Percentiles rank a stretch among this genome's conserved stretches.
Evolutionary conservation across 2,329 filamentous ascomycete genomes (phyloP).

Genomic region (Dactylellina sp.): DNA sequence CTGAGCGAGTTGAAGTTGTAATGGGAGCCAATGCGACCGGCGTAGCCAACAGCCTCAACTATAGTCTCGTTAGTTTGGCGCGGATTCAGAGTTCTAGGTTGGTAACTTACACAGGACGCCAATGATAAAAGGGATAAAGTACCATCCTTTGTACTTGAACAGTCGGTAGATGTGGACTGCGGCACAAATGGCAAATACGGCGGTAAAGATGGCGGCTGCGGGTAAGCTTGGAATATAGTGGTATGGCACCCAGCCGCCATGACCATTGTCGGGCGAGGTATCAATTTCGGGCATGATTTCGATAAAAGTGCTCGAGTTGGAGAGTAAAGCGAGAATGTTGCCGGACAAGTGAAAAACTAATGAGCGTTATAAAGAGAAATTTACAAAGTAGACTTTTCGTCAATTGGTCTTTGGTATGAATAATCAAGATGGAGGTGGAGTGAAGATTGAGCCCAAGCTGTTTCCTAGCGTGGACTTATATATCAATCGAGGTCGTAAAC

Average conservation of each 20-base stretch:
- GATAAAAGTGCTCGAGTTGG: not conserved
- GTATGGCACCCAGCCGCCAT: slow-evolving; percentile 52
- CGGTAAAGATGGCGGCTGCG: slow-evolving; percentile 66
- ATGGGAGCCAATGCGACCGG: slow-evolving; percentile 61
- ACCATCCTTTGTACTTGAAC: slow-evolving; percentile 66
- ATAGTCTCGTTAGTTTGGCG: slow-evolving; percentile 53
- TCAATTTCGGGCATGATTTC: slow-evolving; percentile 28
- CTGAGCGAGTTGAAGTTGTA: slow-evolving; percentile 61
- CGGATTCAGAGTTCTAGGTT: too few species aligned
- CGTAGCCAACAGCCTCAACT: slow-evolving; percentile 67
- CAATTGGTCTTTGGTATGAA: slow-evolving; percentile 7
- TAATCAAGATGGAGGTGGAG: not conserved
- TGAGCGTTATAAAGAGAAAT: not conserved
- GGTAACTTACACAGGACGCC: slow-evolving; percentile 66
- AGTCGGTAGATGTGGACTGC: slow-evolving; percentile 65
- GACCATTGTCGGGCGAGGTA: slow-evolving; percentile 18
- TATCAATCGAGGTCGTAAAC: slow-evolving; percentile 8
- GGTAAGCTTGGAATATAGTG: slow-evolving; percentile 65
- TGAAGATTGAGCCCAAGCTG: not conserved
- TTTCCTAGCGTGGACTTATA: slow-evolving; percentile 16
- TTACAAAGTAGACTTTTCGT: not conserved
- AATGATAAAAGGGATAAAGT: slow-evolving; percentile 66
- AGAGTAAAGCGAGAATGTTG: not conserved
- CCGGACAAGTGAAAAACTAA: not conserved
- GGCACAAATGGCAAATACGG: slow-evolving; percentile 66